These are phyloP conservation scores for Naganishia randhawae DNA, from an alignment of 768 basidiomycete genomes.

Conservation along the genomic window DNA sequence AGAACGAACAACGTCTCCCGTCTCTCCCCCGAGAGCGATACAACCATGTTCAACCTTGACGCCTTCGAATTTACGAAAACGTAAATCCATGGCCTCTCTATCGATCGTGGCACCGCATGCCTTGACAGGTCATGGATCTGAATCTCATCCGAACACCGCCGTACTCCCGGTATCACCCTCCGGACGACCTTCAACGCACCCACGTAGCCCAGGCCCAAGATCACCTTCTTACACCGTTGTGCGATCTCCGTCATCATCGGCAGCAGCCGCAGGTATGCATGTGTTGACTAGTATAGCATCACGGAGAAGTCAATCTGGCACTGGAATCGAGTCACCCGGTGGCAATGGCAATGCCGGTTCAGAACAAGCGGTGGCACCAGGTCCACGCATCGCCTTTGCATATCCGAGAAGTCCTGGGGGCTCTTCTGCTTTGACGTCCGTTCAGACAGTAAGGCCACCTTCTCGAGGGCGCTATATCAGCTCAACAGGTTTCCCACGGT, in stretches of 20 bases:
- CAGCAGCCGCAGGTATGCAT: conserved; percentile 12
- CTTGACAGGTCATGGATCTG: background rate
- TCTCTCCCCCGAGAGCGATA: background rate
- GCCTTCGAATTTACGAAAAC: conserved; percentile 8
- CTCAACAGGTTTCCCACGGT: conserved; percentile 2
- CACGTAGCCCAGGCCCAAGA: background rate
- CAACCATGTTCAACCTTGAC: background rate
- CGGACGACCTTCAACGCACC: background rate
- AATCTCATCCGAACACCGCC: background rate
- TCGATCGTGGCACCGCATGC: conserved; percentile 7
- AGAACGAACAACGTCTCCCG: background rate
- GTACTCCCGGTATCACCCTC: background rate
- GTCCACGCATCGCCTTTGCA: conserved; percentile 5
- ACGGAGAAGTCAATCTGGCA: background rate
- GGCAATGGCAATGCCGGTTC: background rate
- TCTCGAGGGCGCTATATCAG: conserved; percentile 10
- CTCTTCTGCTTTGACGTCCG: background rate
- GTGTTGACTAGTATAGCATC: conserved; percentile 13
- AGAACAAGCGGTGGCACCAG: background rate
- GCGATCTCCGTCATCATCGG: conserved; percentile 7
- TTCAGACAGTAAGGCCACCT: conserved; percentile 2
- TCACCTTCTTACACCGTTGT: background rate
- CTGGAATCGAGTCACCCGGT: background rate
- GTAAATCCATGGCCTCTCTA: conserved; percentile 17
- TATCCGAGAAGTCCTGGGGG: conserved; percentile 13